Evolutionary conservation across 1,139 yeast species (phyloP), one percentile per base, ranked within the genome.

Genomic region (Saccharomyces uvarum): DNA sequence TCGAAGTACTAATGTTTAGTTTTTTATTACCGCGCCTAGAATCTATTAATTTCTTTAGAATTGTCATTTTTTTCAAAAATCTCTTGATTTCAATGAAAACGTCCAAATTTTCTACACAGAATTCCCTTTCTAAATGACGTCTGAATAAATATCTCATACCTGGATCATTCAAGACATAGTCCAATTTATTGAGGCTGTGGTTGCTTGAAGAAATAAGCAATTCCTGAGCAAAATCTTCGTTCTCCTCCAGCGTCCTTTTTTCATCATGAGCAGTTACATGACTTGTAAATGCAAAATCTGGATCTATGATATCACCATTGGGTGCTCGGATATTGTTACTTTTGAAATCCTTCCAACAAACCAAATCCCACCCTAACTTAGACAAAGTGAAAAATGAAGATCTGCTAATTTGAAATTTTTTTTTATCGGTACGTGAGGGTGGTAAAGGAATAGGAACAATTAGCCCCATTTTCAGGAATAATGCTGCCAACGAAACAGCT

Each of bases 41-140:
- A 9, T 68, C 70, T 38, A 66, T 61, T 47, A 63, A 54, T 27
- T 68, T 74, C 54, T 70, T 73, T 53, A 76, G 63, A 5, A 70
- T 63, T 3, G 63, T 61, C 70, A 75, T 70, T 60, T 69, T 73
- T 60, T 70, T 73, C 46, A 68, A 65, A 55, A 74, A 80, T 48
- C 77, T 76, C 49, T 73, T 72, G 50, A 88, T 74, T 55, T 83
- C 88, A 49, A 77, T 69, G 66, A 82, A 88, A 13, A 87, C 90
- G 60, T 84, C 83, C 21, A 89, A 70, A 62, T 88, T 89, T 65
- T 91, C 98, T 3, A 78, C 79, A 66, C 96, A 88, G 57, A 77
- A 78, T 54, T 83, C 86, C 16, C 75, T 77, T 50, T 77, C 81
- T 53, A 90, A 71, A 66, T 87, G 89, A 26, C 75, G 74, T 54